Evolutionary conservation across 306 rosid species (phyloP), one percentile per base, ranked within the genome.

Genomic region (Dicorynia guianensis): DNA sequence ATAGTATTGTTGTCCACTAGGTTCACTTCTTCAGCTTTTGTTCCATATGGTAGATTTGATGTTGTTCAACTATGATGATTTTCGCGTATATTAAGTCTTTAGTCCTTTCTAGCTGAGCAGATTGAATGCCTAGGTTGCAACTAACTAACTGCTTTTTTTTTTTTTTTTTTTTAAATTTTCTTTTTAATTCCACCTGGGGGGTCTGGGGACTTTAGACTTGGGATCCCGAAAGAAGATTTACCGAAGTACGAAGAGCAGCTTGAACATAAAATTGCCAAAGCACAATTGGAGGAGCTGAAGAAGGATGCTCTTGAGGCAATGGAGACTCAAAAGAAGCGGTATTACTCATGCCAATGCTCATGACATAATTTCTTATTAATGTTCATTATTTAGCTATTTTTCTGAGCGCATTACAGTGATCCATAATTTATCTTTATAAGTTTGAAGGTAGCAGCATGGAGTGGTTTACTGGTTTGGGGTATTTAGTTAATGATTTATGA

Each of bases 321-420:
- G 97, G 98, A 96, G 34, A 87, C 97, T 77, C 98, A 90, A 75
- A 83, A 75, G 91, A 93, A 93, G 83, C 81, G 97, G 99, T 96
- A 92, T 74, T 61, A 19, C 30, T 25, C 30, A 25, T 25, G 30
- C 30, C 2, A 25, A 25, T 25, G 30, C 48, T 72, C 49, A 40
- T 54, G 56, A 12, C 36, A n/a, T 40, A 19, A 39, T 53, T 47
- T 70, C 11, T 49, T 40, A 69, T 47, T 54, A 17, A 38, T 59
- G 18, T 53, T 55, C 59, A 39, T 54, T 44, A 5, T 30, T 59
- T 44, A 7, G 11, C 11, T 19, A 70, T 35, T 11, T 17, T 76
- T 15, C 14, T 66, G 12, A 44, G 33, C 58, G n/a, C 47, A 14
- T 47, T 9, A 11, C 56, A 38, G 20, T 63, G 13, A 15, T 35